Evolutionary conservation across 139 green algal species (phyloP), one percentile per base, ranked within the genome.

Genomic region (Picochlorum sp.): DNA sequence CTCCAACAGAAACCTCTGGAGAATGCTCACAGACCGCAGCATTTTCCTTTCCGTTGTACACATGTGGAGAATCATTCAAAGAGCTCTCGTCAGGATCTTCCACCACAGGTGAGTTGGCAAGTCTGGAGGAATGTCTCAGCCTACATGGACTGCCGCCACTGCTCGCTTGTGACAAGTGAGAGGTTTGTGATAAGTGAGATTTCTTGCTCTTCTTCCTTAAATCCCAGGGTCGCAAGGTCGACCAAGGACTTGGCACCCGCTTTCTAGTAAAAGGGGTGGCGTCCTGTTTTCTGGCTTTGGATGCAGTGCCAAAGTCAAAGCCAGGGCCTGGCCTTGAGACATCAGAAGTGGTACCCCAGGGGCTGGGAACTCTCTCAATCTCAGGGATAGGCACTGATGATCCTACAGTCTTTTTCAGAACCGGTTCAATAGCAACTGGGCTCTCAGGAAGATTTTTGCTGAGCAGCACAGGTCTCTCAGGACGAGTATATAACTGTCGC

Each of bases 381-480:
- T 23, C 21, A n/a, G 66, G 66, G 9, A 73, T 57, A 2, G 70
- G 64, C 34, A 77, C 72, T 28, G 14, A 21, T 26, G 41, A 31
- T 20, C 54, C 38, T 30, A 45, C 31, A 18, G 49, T 51, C 1
- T 59, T 61, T 16, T 30, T 45, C 37, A 51, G 6, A 31, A 34
- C 21, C 0, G 28, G 37, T 28, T 14, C 24, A 15, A 57, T 2
- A 67, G 10, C n/a, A 71, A 23, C 21, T 23, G 41, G 57, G 28
- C 49, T 55, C 5, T 45, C 51, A 7, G 70, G 71, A 28, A 67
- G 76, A 41, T 49, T 57, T 59, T 77, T 77, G 49, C 66, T 49
- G 34, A 77, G 14, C 5, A 77, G 9, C 58, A 77, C 41, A 3
- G 66, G 71, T 8, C 52, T 58, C n/a, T 73, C 71, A 16, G 60